Base-by-base conservation (phyloP, 2,329 filamentous ascomycete species). In the Aspergillus brunneoviolaceus region DNA sequence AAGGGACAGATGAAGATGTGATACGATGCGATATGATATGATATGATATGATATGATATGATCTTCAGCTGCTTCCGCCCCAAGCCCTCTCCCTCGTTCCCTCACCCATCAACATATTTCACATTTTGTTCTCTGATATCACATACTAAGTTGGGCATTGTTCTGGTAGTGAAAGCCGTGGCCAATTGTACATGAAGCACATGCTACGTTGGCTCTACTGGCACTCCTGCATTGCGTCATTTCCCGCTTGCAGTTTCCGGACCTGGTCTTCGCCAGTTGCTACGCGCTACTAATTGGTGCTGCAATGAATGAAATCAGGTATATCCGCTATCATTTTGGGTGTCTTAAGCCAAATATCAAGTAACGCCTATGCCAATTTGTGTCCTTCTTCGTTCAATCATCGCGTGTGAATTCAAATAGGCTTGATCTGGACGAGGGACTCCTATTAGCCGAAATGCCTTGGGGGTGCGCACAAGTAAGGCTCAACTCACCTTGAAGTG, bases 401-500 rank as follows among this genome's bases (percentile, higher is more conserved):
- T 57, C 51, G 9, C 29, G 49, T 21, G 14, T 16, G 19, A 14
- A 29, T 65, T 77, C 74, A 82, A 62, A 82, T 82, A 52, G 80
- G 80, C 70, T 82, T 82, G 70, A 82, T 82, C 83, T 84, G 69
- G 33, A 52, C 29, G 19, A 55, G 25, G 35, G n/a, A 53, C 31
- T 51, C 4, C 23, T 12, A 10, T 55, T 33, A 19, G 51, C 61
- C 23, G 62, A 49, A 35, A 54, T 47, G 45, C 42, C 14, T 14
- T 21, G 19, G 42, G 16, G 16, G 5, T 10, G 39, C 39, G 39
- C 39, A 45, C 7, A 3, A 16, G 39, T 12, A 19, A 19, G 5
- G 5, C 16, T 7, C 16, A 45, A 19, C 39, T 48, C 74, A 87
- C 87, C 89, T 99, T 99, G 83, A 99, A 99, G 80, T 99, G 95